Base-by-base conservation (phyloP, 2,329 filamentous ascomycete species). In the Graphiopsis chlorocephala region DNA sequence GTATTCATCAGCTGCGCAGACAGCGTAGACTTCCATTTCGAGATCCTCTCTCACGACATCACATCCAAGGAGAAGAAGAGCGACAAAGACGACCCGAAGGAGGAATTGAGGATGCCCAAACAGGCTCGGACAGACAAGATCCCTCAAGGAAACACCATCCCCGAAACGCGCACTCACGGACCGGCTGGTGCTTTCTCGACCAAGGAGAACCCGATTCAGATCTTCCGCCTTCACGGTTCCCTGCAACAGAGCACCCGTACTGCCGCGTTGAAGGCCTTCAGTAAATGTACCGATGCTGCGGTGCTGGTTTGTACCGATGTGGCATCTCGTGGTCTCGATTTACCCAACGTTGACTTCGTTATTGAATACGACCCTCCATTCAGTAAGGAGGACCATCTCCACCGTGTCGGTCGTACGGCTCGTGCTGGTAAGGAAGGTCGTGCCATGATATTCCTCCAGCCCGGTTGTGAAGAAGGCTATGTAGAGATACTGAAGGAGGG, bases 331-430 rank as follows among this genome's bases (percentile, higher is more conserved):
- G 95, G 95, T 80, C 88, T 99, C 48, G 95, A 99, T 82, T 86
- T 99, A 17, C 94, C 94, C 0, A 94, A 95, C 59, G 92, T 99
- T 60, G 95, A 99, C 76, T 84, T 97, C 23, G 93, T 99, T 58
- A 86, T 99, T 64, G 95, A 99, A 77, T 98, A 97, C 75, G 95
- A 99, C 74, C 93, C 95, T 0, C 92, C 95, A 2, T 98, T 98
- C 78, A 92, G 90, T 74, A 88, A 92, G 26, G 91, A 93, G 66
- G 95, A 99, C 76, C 95, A 99, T 76, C 85, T 97, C 8, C 95
- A 99, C 79, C 90, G 95, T 64, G 92, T 98, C 63, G 95, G 95
- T 63, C 90, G 95, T 76, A 99, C 95, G 12, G 95, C 95, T 3
- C 91, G 95, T 82, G 92, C 96, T 0, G 95, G 95, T 17, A 90